A percentile compares a stretch with the other conserved stretches of the same genome.
Conservation (phyloP, 2,329 filamentous ascomycete species). For the Colletotrichum chlorophyti region DNA sequence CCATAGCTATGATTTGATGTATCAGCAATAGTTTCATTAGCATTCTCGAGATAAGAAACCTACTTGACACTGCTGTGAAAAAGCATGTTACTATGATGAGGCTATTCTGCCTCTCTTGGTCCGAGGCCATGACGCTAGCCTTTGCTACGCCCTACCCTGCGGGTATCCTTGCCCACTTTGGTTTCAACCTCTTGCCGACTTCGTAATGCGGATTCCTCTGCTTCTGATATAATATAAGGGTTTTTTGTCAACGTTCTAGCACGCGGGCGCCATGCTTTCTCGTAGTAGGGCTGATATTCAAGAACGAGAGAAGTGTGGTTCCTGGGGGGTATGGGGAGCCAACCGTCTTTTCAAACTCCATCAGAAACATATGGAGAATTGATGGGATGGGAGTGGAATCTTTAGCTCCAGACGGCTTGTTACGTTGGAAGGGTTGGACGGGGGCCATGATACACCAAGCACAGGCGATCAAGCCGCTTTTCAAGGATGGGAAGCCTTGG, state of each 20-base stretch:
- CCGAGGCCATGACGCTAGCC: constrained; percentile 30
- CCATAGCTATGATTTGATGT: constrained; percentile 7
- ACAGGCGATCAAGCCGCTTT: constrained; percentile 6
- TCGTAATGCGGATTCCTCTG: neutral
- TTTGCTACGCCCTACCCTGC: too few species aligned
- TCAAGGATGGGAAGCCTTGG: neutral
- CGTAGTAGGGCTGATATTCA: neutral
- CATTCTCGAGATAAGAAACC: neutral
- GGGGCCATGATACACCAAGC: constrained; percentile 13
- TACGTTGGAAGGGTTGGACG: constrained; percentile 9
- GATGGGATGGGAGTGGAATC: constrained; percentile 6
- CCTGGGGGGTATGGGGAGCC: neutral
- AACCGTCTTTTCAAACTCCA: constrained; percentile 8
- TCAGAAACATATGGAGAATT: constrained; percentile 4
- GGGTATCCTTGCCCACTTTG: too few species aligned
- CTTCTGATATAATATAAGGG: neutral
- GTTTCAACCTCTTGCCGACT: too few species aligned
- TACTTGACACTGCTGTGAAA: constrained; percentile 30
- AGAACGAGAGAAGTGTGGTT: neutral
- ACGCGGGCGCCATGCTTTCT: neutral
- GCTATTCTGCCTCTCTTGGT: constrained; percentile 32
- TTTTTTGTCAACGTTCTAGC: neutral
- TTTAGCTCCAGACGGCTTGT: constrained; percentile 4
- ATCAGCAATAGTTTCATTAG: neutral
- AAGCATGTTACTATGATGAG: constrained; percentile 28